Evolutionary conservation across 345 rosid genomes (phyloP), one percentile per base, ranked within the genome.

Genomic region (Fremontodendron californicum): DNA sequence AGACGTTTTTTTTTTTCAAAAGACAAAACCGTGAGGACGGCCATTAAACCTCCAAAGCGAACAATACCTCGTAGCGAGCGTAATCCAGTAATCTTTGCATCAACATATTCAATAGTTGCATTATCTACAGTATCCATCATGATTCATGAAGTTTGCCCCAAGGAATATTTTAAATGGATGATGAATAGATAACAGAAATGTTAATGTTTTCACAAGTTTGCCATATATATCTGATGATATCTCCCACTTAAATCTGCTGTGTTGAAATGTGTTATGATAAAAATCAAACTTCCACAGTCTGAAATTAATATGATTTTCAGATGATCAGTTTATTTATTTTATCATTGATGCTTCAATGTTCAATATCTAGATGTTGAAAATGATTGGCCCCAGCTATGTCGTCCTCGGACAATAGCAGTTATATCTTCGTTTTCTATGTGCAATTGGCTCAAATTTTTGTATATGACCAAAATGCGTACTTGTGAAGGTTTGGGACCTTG

Each of bases 221-320:
- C 45, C 45, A 8, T 1, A 37, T 37, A 3, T 37, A 3, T 37
- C 39, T 37, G n/a, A n/a, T n/a, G n/a, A n/a, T n/a, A n/a, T n/a
- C n/a, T n/a, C 39, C 39, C 39, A 37, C 39, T 37, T 2, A 37
- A 37, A 37, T 37, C 39, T 37, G 0, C 43, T 7, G 9, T 40
- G 9, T 8, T 40, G 43, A 40, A 40, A 40, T 40, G 27, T 60
- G 43, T 40, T 40, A 40, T 6, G 9, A 40, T 8, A 40, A 40
- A 45, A 45, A 12, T 11, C 46, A 31, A 39, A 6, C 27, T 40
- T 9, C 42, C 39, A 39, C 15, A 77, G 79, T n/a, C n/a, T n/a
- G n/a, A n/a, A n/a, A n/a, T n/a, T n/a, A 35, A 78, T 66, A 79
- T 82, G 82, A n/a, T 54, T 72, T 66, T 85, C 85, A 9, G 13